phyloP scores from a whole-genome alignment of 2,329 filamentous ascomycete genomes.

The Cladosporium cucumerinum region DNA sequence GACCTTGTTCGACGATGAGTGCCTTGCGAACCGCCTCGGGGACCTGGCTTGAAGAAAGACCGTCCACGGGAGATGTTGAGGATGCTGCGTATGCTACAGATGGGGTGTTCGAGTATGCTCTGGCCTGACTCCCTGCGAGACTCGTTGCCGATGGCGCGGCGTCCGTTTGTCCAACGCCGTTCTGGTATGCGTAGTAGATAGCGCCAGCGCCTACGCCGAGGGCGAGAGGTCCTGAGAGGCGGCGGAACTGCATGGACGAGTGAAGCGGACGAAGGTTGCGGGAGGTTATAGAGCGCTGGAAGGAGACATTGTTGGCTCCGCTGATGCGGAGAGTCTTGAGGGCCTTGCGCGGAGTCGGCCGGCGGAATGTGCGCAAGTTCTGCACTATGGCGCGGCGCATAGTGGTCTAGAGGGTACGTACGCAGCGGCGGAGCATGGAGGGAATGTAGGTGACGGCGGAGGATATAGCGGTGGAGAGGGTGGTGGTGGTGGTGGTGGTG shows the following conservation, averaged over 20 bases:
- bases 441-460: neutral
- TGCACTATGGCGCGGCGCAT: slow-evolving; percentile 73
- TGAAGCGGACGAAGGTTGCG: slow-evolving; percentile 48
- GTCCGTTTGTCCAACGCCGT: slow-evolving; percentile 18
- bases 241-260: slow-evolving; percentile 73
- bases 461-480: neutral
- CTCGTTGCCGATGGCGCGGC: slow-evolving; percentile 9
- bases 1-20: slow-evolving; percentile 83
- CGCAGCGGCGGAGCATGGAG: slow-evolving; percentile 13
- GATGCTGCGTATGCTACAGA: slow-evolving; percentile 23
- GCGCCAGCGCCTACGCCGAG: slow-evolving; percentile 67
- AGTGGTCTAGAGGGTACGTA: slow-evolving; percentile 26
- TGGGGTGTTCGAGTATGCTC: slow-evolving; percentile 31
- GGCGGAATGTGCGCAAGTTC: slow-evolving; percentile 66
- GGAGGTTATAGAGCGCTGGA: slow-evolving; percentile 43
- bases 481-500: neutral
- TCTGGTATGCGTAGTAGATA: slow-evolving; percentile 68
- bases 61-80: slow-evolving; percentile 24
- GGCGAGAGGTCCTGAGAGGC: slow-evolving; percentile 63
- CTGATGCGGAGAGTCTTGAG: slow-evolving; percentile 46
- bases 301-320: slow-evolving; percentile 42
- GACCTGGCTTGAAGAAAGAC: slow-evolving; percentile 32
- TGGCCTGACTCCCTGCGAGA: slow-evolving; percentile 29
- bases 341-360: slow-evolving; percentile 60
- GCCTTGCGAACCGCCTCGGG: slow-evolving; percentile 61